Evolutionary conservation across 306 rosid genomes (phyloP), one percentile per base, ranked within the genome.

Genomic region (Fragaria nilgerrensis): DNA sequence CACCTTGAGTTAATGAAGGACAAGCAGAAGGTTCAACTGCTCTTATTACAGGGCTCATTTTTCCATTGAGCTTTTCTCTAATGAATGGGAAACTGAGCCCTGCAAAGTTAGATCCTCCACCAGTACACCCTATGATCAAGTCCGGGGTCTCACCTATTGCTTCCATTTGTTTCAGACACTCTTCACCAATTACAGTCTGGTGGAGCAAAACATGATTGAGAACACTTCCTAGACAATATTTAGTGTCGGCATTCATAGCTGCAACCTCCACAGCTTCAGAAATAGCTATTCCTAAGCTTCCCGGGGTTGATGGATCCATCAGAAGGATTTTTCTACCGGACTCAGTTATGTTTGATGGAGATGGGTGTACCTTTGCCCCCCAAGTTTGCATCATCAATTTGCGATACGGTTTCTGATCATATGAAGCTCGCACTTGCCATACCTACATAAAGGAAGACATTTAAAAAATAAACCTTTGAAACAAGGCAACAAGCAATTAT

Each of bases 381-480:
- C 97, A 95, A 50, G 98, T 95, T 85, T 95, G 86, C 98, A 95
- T 95, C 98, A 95, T 92, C 82, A 92, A 16, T 79, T 90, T 88
- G 15, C 98, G 85, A 76, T 95, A 92, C 7, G 97, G 98, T 77
- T 95, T 95, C 53, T 86, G 86, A 83, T 95, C 97, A 47, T 84
- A 95, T 1, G 98, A 95, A 3, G 98, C 96, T 2, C 96, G 93
- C 20, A 95, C 98, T 89, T 95, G 98, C 98, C 98, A 92, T 76
- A 94, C 98, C 98, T 94, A 77, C 39, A 70, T 13, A 68, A 61
- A 44, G 48, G 73, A 68, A 56, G 58, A 72, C 11, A 36, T 6
- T 7, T 65, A 36, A 36, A 29, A 65, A 8, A 19, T 3, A 34
- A 64, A 15, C 8, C 37, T 61, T 61, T 27, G 3, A 2, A 25